Conservation (phyloP, 2,329 filamentous ascomycete species). For the Trichoderma sp. region DNA sequence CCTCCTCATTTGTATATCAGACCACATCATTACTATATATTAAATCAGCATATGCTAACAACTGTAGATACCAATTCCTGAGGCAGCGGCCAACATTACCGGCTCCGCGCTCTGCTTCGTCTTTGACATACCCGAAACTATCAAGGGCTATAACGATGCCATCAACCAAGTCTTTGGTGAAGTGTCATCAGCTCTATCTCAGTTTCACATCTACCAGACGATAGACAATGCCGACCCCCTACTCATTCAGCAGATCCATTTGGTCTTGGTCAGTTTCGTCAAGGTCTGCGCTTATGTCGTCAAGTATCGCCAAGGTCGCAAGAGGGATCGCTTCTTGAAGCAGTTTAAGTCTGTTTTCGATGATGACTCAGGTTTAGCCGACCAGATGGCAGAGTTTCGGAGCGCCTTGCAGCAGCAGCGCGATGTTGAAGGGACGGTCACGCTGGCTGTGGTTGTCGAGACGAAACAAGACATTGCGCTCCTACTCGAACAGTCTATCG, state of each 20-base stretch:
- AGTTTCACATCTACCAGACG: not conserved
- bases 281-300: constrained; percentile 1
- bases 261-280: not conserved
- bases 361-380: not conserved
- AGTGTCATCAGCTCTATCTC: not conserved
- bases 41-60: not conserved
- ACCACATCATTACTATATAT: not conserved
- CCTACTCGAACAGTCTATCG: not conserved
- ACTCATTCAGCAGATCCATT: not conserved
- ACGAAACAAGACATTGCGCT: not conserved
- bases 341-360: constrained; percentile 1
- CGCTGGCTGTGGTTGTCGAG: not conserved
- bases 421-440: not conserved
- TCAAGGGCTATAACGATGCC: not conserved
- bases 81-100: not conserved
- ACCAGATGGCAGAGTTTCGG: not conserved
- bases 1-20: not conserved
- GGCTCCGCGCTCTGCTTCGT: not conserved
- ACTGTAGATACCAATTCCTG: not conserved
- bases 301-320: not conserved
- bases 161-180: not conserved
- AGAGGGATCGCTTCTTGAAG: not conserved
- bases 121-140: not conserved
- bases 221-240: not conserved
- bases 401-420: not conserved